Conservation (phyloP, 768 basidiomycete species). For the Suillus paluster region DNA sequence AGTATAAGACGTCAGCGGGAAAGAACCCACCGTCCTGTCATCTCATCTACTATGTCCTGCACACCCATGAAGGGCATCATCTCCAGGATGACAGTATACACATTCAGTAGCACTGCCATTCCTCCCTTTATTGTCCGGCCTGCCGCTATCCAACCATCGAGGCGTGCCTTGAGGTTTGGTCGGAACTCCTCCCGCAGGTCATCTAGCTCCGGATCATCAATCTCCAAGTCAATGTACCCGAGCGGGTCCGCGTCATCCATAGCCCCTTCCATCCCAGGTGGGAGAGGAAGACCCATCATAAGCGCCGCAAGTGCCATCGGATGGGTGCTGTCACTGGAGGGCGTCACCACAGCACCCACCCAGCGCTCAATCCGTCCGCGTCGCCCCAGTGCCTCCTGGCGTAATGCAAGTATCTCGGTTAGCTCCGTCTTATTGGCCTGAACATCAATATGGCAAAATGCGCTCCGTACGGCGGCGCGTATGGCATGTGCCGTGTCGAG, state of each 20-base stretch:
- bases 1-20: not conserved
- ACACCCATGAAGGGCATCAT: constrained; percentile 62
- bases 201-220: constrained; percentile 58
- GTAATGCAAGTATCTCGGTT: constrained; percentile 48
- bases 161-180: constrained; percentile 58
- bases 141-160: constrained; percentile 59
- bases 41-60: constrained; percentile 57
- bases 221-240: constrained; percentile 55
- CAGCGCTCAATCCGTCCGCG: constrained; percentile 53
- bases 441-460: constrained; percentile 54
- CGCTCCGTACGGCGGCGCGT: constrained; percentile 44
- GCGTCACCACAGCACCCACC: constrained; percentile 53
- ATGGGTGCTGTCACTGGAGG: constrained; percentile 39
- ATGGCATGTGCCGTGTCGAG: constrained; percentile 48
- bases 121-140: constrained; percentile 46
- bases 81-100: constrained; percentile 50
- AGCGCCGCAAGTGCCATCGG: constrained; percentile 69
- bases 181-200: constrained; percentile 65
- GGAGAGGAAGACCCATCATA: constrained; percentile 59
- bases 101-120: constrained; percentile 36
- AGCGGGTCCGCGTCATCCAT: constrained; percentile 51
- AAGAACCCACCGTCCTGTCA: constrained; percentile 52
- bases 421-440: constrained; percentile 46
- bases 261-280: constrained; percentile 40
- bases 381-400: constrained; percentile 41